These are phyloP conservation scores for Moesziomyces globuligerus DNA, from an alignment of 1,284 basidiomycete genomes.

Conservation along the genomic window DNA sequence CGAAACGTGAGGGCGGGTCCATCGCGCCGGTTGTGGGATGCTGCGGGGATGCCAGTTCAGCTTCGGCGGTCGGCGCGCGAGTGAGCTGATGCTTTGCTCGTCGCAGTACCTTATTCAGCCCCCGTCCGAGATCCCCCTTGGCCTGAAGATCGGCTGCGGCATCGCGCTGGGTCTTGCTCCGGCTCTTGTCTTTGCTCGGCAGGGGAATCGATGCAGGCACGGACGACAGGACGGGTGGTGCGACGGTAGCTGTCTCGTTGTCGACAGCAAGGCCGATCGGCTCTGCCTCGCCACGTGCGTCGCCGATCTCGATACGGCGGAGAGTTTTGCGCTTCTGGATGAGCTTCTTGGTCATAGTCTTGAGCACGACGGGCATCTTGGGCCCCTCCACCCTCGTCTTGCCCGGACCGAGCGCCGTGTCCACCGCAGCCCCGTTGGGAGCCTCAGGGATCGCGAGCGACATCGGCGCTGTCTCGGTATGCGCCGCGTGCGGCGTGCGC, in stretches of 20 bases:
- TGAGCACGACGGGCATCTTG: slow-evolving; percentile 69
- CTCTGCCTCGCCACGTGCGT: slow-evolving; percentile 31
- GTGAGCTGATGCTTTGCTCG: slow-evolving; percentile 30
- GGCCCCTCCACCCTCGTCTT: slow-evolving; percentile 22
- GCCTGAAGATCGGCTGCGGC: neutral
- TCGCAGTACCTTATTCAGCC: slow-evolving; percentile 26
- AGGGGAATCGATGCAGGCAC: slow-evolving; percentile 8
- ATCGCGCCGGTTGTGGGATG: slow-evolving; percentile 5
- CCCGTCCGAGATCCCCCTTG: slow-evolving; percentile 23
- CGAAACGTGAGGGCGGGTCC: slow-evolving; percentile 4
- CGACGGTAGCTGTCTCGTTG: no score
- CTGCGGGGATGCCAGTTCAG: neutral
- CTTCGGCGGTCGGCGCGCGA: neutral
- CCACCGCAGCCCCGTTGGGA: slow-evolving; percentile 14
- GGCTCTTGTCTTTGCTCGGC: neutral
- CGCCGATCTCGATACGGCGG: slow-evolving; percentile 56
- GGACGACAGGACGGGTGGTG: slow-evolving; percentile 17
- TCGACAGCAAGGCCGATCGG: no score
- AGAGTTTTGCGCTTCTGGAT: slow-evolving; percentile 68
- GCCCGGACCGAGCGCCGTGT: neutral
- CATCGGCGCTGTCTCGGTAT: neutral
- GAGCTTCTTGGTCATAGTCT: slow-evolving; percentile 70
- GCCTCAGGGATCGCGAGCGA: slow-evolving; percentile 23
- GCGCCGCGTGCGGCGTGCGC: neutral
- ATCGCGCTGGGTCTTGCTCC: neutral